phyloP scores from a whole-genome alignment of 2,329 filamentous ascomycete species.

The Alternaria gansuensis region DNA sequence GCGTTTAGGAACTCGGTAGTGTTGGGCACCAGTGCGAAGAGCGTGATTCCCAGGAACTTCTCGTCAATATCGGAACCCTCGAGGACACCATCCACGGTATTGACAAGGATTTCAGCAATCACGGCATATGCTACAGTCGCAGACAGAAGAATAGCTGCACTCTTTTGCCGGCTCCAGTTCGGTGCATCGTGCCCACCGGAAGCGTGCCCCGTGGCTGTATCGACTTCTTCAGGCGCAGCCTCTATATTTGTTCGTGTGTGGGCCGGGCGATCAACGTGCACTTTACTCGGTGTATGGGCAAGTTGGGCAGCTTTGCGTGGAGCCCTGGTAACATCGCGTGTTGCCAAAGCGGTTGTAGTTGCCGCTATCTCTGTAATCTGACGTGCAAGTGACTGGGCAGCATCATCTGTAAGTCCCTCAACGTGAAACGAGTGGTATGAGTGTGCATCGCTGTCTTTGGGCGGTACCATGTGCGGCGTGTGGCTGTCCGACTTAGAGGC shows the following conservation, averaged over 20 bases:
- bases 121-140: slow-evolving; percentile 95
- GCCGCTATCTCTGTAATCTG: slow-evolving; percentile 95
- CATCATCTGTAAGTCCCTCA: slow-evolving; percentile 78
- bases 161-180: slow-evolving; percentile 95
- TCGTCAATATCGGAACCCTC: slow-evolving; percentile 91
- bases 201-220: slow-evolving; percentile 56
- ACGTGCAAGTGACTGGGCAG: slow-evolving; percentile 81
- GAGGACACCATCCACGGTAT: slow-evolving; percentile 96
- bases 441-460: slow-evolving; percentile 49
- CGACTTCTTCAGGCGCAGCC: slow-evolving; percentile 61
- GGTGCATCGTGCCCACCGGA: slow-evolving; percentile 88
- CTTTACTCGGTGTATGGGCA: slow-evolving; percentile 46
- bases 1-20: slow-evolving; percentile 99
- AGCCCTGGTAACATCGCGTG: slow-evolving; percentile 72
- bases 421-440: slow-evolving; percentile 58
- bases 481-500: slow-evolving; percentile 37
- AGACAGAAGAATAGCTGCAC: slow-evolving; percentile 83
- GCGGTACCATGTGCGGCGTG: slow-evolving; percentile 50
- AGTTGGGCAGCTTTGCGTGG: slow-evolving; percentile 62
- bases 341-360: slow-evolving; percentile 86
- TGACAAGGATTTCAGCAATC: slow-evolving; percentile 95
- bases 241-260: slow-evolving; percentile 52
- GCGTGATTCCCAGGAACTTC: slow-evolving; percentile 95
- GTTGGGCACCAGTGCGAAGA: slow-evolving; percentile 96
- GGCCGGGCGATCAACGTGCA: slow-evolving; percentile 51